These are phyloP conservation scores for Annulohypoxylon stygium DNA, from an alignment of 495 filamentous ascomycete species.

Conservation along the genomic window DNA sequence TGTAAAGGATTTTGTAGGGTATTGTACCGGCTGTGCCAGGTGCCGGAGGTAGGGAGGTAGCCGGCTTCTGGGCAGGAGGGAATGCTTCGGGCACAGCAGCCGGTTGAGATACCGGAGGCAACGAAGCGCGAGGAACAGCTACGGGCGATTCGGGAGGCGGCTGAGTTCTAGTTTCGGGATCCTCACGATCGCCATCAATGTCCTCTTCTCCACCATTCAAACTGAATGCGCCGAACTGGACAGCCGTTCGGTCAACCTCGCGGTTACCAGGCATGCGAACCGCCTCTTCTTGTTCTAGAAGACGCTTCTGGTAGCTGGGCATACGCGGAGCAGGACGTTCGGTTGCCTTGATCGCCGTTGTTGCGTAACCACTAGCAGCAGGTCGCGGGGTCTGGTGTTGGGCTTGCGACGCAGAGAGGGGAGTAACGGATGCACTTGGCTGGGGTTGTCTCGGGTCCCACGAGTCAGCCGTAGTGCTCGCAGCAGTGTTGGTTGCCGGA, in stretches of 20 bases:
- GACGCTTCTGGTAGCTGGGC: constrained; percentile 81
- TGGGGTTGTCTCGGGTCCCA: constrained; percentile 73
- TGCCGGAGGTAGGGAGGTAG: constrained; percentile 69
- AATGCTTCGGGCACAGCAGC: constrained; percentile 71
- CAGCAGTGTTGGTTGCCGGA: constrained; percentile 81
- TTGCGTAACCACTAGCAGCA: constrained; percentile 74
- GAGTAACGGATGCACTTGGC: constrained; percentile 65
- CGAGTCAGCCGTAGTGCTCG: constrained; percentile 90
- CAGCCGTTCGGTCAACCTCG: constrained; percentile 90
- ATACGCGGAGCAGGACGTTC: constrained; percentile 68
- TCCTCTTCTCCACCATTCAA: constrained; percentile 84
- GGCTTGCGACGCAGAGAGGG: constrained; percentile 67
- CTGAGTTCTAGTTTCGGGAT: constrained; percentile 93
- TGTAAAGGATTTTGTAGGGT: constrained; percentile 19
- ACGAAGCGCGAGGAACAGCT: constrained; percentile 87
- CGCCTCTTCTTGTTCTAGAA: constrained; percentile 94
- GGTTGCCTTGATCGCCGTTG: constrained; percentile 82
- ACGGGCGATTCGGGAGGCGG: constrained; percentile 94
- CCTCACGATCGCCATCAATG: constrained; percentile 93
- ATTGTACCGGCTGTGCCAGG: constrained; percentile 56
- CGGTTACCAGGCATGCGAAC: constrained; percentile 99
- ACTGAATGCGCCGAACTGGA: constrained; percentile 97
- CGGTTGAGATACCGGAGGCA: constrained; percentile 77
- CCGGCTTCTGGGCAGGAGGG: constrained; percentile 72
- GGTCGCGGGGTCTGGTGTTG: constrained; percentile 68